Conservation (phyloP, 371 early-diverging fungal genomes). For the Actinomortierella wolfii region DNA sequence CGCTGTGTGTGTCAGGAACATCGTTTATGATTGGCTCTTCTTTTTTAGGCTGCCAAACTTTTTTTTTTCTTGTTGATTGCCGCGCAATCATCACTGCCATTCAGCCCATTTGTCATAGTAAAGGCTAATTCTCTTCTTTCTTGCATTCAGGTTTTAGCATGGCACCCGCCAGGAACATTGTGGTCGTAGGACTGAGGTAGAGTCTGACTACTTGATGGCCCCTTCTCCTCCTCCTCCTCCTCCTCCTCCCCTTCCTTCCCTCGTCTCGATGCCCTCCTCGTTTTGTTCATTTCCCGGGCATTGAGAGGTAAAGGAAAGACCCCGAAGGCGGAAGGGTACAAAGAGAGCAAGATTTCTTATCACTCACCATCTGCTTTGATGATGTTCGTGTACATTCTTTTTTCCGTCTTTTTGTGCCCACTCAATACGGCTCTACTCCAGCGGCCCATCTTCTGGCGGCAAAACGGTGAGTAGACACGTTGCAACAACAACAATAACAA, state of each 20-base stretch:
- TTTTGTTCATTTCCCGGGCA: no score
- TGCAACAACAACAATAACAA: no score
- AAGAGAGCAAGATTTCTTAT: no score
- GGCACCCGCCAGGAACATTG: not conserved
- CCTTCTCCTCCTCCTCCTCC: not conserved
- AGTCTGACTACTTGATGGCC: not conserved
- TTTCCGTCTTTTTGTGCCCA: not conserved
- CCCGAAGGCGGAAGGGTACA: no score
- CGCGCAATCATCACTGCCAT: not conserved
- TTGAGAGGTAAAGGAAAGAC: no score
- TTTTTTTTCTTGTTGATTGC: not conserved
- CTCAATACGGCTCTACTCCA: no score
- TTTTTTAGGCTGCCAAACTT: no score
- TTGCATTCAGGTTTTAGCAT: not conserved
- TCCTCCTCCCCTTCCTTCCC: not conserved
- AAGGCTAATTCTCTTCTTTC: no score
- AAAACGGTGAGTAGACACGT: constrained; percentile 23
- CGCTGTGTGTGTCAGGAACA: no score
- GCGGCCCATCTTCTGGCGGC: constrained; percentile 43
- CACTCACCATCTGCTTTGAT: no score
- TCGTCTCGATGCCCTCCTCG: no score
- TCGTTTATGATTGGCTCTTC: not conserved
- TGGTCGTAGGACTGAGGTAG: constrained; percentile 35
- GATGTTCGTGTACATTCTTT: no score
- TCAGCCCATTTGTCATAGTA: not conserved